Conservation (phyloP, 139 green algal genomes). For the Auxenochlorella pyrenoidosa region DNA sequence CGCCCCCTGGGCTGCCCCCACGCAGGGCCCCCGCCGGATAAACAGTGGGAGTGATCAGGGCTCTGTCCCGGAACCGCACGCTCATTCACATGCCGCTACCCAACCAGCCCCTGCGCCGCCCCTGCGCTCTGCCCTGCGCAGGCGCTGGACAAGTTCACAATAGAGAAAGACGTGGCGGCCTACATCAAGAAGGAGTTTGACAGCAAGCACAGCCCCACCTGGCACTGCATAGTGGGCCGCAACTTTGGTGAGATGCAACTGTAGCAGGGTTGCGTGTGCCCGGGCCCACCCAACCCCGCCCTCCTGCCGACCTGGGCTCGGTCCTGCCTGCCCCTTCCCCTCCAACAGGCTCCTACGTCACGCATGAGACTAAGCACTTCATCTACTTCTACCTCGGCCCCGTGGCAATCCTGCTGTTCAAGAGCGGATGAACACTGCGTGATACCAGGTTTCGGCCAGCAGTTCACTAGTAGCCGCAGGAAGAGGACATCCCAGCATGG, state of each 20-base stretch:
- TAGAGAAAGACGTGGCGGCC: slow-evolving; percentile 99
- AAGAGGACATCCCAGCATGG: background rate
- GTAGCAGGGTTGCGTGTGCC: background rate
- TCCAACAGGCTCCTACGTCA: slow-evolving; percentile 93
- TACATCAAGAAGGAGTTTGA: slow-evolving; percentile 99
- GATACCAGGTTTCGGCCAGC: no score
- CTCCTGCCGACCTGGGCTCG: background rate
- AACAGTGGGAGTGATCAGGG: background rate
- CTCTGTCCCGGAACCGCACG: background rate
- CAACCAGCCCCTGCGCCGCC: background rate
- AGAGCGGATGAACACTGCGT: slow-evolving; percentile 83
- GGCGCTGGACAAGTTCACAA: slow-evolving; percentile 96
- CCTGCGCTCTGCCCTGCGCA: slow-evolving; percentile 42
- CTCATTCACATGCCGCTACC: background rate
- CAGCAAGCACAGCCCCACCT: slow-evolving; percentile 97
- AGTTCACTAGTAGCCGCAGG: background rate
- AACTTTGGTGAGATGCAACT: slow-evolving; percentile 87
- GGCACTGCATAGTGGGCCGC: slow-evolving; percentile 98
- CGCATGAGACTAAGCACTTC: slow-evolving; percentile 98
- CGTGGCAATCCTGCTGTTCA: slow-evolving; percentile 91
- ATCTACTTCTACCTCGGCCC: slow-evolving; percentile 97
- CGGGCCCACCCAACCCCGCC: background rate
- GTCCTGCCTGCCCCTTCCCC: background rate
- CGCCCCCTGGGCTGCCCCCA: no score
- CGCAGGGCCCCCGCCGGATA: no score